Conservation (phyloP, 2,329 filamentous ascomycete species). For the Penicillium oxalicum region DNA sequence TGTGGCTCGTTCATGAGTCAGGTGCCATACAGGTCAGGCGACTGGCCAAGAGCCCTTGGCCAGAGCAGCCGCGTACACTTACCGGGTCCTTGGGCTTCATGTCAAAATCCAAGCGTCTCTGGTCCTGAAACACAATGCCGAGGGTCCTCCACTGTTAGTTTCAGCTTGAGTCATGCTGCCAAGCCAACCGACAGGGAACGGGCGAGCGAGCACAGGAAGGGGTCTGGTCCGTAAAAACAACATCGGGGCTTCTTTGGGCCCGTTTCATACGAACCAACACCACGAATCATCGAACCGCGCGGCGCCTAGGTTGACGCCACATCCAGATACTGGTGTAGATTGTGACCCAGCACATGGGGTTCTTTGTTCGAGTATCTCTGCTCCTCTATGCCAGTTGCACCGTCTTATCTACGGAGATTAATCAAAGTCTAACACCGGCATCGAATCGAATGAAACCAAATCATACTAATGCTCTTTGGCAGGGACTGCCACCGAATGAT, state of each 20-base stretch:
- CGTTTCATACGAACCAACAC: slow-evolving; percentile 7
- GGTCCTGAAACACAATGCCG: slow-evolving; percentile 1
- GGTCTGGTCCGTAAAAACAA: background rate
- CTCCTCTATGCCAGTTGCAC: background rate
- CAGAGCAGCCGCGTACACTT: no score
- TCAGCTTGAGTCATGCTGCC: slow-evolving; percentile 3
- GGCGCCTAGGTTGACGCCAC: background rate
- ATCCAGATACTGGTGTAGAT: background rate
- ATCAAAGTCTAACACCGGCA: no score
- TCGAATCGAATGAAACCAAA: background rate
- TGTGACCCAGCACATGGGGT: background rate
- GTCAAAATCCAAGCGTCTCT: background rate
- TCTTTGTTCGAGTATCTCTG: no score
- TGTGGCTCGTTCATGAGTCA: no score
- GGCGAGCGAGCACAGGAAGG: slow-evolving; percentile 7
- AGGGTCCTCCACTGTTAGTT: background rate
- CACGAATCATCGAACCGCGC: background rate
- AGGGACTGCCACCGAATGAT: no score
- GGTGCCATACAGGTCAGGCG: no score
- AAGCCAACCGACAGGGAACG: slow-evolving; percentile 12
- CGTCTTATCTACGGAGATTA: slow-evolving; percentile 2
- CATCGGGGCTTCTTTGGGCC: background rate
- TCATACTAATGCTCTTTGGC: background rate
- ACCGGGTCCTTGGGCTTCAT: no score
- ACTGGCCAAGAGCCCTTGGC: no score